phyloP scores from a whole-genome alignment of 768 basidiomycete genomes.

The Nidularia sp. region DNA sequence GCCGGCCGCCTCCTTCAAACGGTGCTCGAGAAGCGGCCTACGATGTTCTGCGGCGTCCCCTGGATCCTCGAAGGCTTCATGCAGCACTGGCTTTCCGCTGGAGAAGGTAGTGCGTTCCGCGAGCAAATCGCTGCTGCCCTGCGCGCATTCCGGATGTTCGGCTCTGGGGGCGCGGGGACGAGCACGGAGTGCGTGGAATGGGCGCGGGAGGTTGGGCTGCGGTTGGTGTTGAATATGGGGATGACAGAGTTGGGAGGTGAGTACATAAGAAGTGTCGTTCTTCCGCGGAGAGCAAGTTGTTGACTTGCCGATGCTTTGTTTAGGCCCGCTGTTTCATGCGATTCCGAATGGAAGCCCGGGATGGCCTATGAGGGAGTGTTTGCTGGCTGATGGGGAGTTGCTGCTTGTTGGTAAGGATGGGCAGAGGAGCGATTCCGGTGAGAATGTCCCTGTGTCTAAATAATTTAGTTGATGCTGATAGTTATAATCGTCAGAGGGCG shows the following conservation, averaged over 20 bases:
- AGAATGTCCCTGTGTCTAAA: slow-evolving; percentile 1
- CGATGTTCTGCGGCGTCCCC: slow-evolving; percentile 24
- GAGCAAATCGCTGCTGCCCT: slow-evolving; percentile 8
- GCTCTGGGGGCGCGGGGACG: slow-evolving; percentile 23
- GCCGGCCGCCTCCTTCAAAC: slow-evolving; percentile 17
- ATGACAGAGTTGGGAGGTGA: slow-evolving; percentile 31
- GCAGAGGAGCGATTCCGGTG: slow-evolving; percentile 12
- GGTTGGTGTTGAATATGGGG: slow-evolving; percentile 25
- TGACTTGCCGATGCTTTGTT: neutral
- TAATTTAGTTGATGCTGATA: neutral
- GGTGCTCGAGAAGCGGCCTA: slow-evolving; percentile 15
- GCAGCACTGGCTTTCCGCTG: slow-evolving; percentile 10
- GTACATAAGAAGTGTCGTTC: neutral
- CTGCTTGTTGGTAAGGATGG: slow-evolving; percentile 18
- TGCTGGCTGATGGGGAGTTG: slow-evolving; percentile 18
- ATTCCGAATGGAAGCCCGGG: slow-evolving; percentile 14
- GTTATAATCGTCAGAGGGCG: slow-evolving; percentile 14
- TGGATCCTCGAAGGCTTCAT: slow-evolving; percentile 27
- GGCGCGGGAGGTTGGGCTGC: slow-evolving; percentile 18
- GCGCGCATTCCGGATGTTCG: slow-evolving; percentile 17
- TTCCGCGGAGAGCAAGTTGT: neutral
- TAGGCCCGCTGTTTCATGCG: slow-evolving; percentile 24
- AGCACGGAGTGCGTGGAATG: slow-evolving; percentile 21
- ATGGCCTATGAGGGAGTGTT: slow-evolving; percentile 15
- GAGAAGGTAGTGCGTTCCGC: slow-evolving; percentile 5